Evolutionary conservation across 129 eudicot species (phyloP), one percentile per base, ranked within the genome.

Genomic region (carrot (Daucus carota)): DNA sequence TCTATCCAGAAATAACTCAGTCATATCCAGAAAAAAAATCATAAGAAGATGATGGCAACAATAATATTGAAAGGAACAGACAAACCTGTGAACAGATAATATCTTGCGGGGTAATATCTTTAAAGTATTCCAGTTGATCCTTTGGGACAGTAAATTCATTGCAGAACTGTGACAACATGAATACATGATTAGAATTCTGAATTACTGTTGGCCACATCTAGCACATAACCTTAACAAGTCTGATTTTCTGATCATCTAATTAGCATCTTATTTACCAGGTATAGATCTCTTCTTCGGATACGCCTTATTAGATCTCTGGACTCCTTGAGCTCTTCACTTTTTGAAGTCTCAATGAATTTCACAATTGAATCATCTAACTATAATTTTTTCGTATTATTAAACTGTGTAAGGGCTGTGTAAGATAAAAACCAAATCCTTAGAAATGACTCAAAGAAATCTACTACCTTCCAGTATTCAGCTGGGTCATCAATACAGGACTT

Each of bases 101-200:
- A 78, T 93, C 98, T 77, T 89, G 84, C 8, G 90, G 67, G 38
- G 93, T 89, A 59, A 93, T 80, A 42, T 81, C 20, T 78, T 87
- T 87, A 80, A 87, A 91, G 78, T 84, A 77, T 65, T 93, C 97
- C 81, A 93, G 82, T 73, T 79, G 81, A 73, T 89, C 93, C 89
- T 84, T 91, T 47, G 98, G 98, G 75, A 93, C 98, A 31, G 96
- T 73, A 80, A 87, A 89, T 88, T 91, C 96, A 81, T 93, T 93
- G 89, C 96, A 89, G 81, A 87, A 93, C 98, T 93, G 87, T 46
- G 28, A 80, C 71, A 48, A 67, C 44, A 38, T 29, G 15, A 40
- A 13, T 16, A 67, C 44, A 38, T 29, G 15, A 40, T n/a, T 16
- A 22, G 22, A 54, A 75, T 54, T 52, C 17, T 40, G 28, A 41